These are phyloP conservation scores for Clavariopsis aquatica DNA, from an alignment of 495 filamentous ascomycete genomes.

Conservation along the genomic window DNA sequence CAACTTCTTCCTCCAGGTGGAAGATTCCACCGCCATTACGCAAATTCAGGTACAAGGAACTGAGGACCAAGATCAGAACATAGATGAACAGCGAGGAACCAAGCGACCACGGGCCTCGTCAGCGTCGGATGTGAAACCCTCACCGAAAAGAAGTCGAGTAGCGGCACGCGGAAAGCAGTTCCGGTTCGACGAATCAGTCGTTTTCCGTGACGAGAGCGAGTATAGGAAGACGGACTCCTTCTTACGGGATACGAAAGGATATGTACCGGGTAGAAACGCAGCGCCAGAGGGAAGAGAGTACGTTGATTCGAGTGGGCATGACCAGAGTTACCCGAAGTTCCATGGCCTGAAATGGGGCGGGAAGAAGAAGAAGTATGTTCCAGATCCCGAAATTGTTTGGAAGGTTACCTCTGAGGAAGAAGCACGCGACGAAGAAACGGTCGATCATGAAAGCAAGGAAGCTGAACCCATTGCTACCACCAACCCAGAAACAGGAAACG, in stretches of 20 bases:
- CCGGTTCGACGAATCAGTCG: slow-evolving; percentile 5
- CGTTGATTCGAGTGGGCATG: slow-evolving; percentile 8
- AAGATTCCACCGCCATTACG: background rate
- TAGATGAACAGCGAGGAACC: background rate
- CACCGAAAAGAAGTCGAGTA: background rate
- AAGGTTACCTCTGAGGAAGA: too few species aligned
- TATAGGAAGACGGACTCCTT: background rate
- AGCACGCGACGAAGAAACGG: too few species aligned
- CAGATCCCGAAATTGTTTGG: too few species aligned
- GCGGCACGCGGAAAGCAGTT: background rate
- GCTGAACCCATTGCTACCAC: too few species aligned
- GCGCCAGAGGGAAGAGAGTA: background rate
- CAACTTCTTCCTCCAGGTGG: slow-evolving; percentile 12
- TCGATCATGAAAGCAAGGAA: too few species aligned
- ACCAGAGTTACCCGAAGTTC: background rate
- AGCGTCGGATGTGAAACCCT: background rate
- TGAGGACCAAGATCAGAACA: background rate
- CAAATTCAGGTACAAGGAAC: background rate
- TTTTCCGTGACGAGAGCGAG: background rate
- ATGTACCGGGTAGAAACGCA: slow-evolving; percentile 1
- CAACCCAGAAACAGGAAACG: too few species aligned
- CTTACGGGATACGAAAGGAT: background rate
- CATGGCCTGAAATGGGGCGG: slow-evolving; percentile 1
- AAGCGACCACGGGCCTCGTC: background rate
- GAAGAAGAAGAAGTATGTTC: background rate